Percentiles rank a stretch among this genome's conserved stretches.
phyloP scores from a whole-genome alignment of 106 monocot genomes.

The Acanthochlamys bracteata region DNA sequence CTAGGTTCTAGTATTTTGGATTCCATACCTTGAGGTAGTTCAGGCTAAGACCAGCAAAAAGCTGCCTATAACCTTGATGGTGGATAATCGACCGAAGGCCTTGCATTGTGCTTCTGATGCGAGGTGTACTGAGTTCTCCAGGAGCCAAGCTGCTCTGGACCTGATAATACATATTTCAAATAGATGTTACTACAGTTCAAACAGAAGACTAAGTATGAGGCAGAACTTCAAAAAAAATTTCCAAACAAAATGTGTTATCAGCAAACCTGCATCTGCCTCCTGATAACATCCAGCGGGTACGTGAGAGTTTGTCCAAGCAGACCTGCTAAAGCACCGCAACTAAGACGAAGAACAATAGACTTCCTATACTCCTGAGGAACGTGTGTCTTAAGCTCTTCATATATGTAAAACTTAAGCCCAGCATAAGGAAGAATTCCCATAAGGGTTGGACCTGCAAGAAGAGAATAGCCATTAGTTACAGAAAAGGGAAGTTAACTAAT shows the following conservation, averaged over 20 bases:
- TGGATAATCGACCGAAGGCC: conserved; percentile 39
- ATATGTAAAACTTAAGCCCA: conserved; percentile 85
- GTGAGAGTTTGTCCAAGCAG: conserved; percentile 89
- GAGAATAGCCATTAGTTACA: neutral
- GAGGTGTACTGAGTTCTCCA: conserved; percentile 14
- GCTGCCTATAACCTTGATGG: conserved; percentile 64
- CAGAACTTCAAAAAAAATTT: neutral
- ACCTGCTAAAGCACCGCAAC: conserved; percentile 85
- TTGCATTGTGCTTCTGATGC: conserved; percentile 47
- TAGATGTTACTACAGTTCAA: neutral
- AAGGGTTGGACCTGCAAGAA: conserved; percentile 61
- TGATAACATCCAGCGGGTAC: conserved; percentile 83
- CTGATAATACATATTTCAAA: conserved; percentile 15
- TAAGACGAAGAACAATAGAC: conserved; percentile 43
- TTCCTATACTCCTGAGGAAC: conserved; percentile 64
- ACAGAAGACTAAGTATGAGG: neutral
- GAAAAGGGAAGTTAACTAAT: neutral
- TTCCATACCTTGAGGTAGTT: conserved; percentile 74
- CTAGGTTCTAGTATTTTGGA: neutral
- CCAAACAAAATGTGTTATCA: neutral
- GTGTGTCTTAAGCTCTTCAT: conserved; percentile 67
- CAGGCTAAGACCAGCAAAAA: conserved; percentile 84
- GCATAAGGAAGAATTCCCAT: conserved; percentile 90
- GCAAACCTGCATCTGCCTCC: conserved; percentile 88
- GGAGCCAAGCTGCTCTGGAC: conserved; percentile 38